Conservation (phyloP, 805 yeast species). For the Candida silvicultrix region DNA sequence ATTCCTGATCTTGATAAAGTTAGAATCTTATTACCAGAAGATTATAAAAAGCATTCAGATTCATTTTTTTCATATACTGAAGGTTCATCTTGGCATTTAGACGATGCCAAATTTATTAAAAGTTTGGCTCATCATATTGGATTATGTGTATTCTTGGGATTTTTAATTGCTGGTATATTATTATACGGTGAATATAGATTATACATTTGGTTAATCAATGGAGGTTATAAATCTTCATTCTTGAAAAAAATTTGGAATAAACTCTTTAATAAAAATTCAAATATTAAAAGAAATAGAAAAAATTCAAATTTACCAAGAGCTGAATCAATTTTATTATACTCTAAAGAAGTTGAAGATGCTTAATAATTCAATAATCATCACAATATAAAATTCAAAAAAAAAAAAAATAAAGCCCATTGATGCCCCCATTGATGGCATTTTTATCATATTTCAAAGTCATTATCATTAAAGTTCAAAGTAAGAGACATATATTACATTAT, state of each 20-base stretch:
- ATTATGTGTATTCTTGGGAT: constrained; percentile 66
- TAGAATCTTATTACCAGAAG: constrained; percentile 64
- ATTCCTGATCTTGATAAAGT: constrained; percentile 61
- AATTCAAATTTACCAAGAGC: constrained; percentile 14
- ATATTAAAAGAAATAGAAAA: constrained; percentile 20
- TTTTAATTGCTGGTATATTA: constrained; percentile 43
- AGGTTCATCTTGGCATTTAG: constrained; percentile 92
- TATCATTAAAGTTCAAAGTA: too few relatives aligned
- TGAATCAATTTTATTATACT: background rate
- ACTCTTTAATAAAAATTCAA: constrained; percentile 9
- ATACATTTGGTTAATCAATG: constrained; percentile 32
- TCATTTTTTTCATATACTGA: constrained; percentile 69
- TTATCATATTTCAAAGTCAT: too few relatives aligned
- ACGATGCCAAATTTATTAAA: constrained; percentile 77
- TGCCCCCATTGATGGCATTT: too few relatives aligned
- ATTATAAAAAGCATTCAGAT: constrained; percentile 54
- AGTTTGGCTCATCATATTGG: constrained; percentile 68
- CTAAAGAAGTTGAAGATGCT: background rate
- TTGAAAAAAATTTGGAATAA: constrained; percentile 11
- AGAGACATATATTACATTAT: background rate
- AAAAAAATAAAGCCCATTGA: too few relatives aligned
- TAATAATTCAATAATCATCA: too few relatives aligned
- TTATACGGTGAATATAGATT: constrained; percentile 42
- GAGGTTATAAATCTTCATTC: constrained; percentile 17
- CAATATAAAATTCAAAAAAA: too few relatives aligned